Evolutionary conservation across 352 stramenopile species (phyloP).

Genomic region (Thraustotheca clavata): DNA sequence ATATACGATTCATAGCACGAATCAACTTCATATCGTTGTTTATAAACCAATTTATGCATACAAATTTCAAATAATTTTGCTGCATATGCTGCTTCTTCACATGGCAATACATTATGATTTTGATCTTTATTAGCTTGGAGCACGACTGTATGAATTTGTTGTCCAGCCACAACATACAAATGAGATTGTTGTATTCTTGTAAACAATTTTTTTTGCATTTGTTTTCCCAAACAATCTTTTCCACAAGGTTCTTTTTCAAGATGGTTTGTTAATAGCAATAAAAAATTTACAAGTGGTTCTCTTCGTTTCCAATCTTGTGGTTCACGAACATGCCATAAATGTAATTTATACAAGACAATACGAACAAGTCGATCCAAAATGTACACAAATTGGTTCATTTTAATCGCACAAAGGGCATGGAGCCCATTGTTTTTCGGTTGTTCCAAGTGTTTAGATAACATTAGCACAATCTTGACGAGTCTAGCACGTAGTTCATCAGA

Average conservation of each 20-base stretch:
- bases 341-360: slow-evolving; percentile 16
- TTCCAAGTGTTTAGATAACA: neutral
- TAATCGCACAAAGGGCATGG: neutral
- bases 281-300: neutral
- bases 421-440: neutral
- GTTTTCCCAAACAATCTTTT: neutral
- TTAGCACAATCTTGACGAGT: neutral
- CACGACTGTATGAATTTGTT: slow-evolving; percentile 11
- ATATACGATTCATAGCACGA: slow-evolving; percentile 16
- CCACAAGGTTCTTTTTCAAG: neutral
- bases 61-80: slow-evolving; percentile 4
- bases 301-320: neutral
- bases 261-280: neutral
- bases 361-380: neutral
- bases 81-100: neutral
- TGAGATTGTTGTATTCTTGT: slow-evolving; percentile 7
- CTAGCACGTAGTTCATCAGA: neutral
- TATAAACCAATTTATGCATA: slow-evolving; percentile 18
- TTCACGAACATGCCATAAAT: neutral
- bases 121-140: neutral
- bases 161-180: slow-evolving; percentile 3
- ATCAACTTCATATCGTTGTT: neutral
- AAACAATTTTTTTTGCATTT: neutral
- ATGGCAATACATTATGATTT: neutral
- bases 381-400: neutral